Evolutionary conservation across 106 monocot genomes (phyloP).

Genomic region (Acanthochlamys bracteata): DNA sequence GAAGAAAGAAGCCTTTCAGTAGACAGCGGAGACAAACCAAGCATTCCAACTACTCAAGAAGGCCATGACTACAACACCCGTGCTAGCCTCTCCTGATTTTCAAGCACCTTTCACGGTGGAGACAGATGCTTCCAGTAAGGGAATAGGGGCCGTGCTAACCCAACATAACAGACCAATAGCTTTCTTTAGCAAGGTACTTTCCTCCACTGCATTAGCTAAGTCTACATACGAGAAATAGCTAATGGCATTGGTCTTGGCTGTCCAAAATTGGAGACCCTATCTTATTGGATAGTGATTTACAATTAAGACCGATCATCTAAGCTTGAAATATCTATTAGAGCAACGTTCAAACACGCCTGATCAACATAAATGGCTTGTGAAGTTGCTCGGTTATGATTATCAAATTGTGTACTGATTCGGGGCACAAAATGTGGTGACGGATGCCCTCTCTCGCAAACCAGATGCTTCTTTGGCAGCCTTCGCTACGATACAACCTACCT

Average conservation of each 20-base stretch:
- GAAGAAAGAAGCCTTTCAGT: not conserved
- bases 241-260: not conserved
- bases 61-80: slow-evolving; percentile 3
- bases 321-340: not conserved
- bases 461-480: not conserved
- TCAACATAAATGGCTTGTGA: not conserved
- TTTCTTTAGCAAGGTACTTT: not conserved
- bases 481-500: not conserved
- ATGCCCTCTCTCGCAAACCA: slow-evolving; percentile 4
- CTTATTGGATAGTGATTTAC: not conserved
- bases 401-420: not conserved
- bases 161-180: not conserved
- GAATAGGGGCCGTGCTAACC: not conserved
- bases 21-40: not conserved
- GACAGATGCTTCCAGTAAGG: slow-evolving; percentile 1
- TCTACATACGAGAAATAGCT: not conserved
- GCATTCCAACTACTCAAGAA: not conserved
- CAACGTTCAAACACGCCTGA: not conserved
- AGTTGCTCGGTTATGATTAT: slow-evolving; percentile 1
- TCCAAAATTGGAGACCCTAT: not conserved
- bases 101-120: not conserved
- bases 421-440: not conserved
- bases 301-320: slow-evolving; percentile 1
- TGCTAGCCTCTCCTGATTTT: not conserved
- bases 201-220: not conserved